Percentiles rank a stretch among this genome's conserved stretches.
Conservation (phyloP, 441 rosid genomes). For the Pelargonium hybrid region DNA sequence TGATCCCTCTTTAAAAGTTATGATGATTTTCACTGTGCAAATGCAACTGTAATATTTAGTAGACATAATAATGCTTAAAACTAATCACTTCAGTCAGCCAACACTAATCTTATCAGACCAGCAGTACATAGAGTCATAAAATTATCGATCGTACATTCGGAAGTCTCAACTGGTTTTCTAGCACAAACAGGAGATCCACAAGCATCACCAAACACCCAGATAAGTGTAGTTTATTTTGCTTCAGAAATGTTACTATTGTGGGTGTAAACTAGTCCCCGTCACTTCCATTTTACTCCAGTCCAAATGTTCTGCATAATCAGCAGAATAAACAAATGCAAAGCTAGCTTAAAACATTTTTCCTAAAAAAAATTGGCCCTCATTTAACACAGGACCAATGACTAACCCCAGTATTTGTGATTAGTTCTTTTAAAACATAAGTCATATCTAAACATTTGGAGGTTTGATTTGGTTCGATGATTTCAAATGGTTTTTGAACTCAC, state of each 20-base stretch:
- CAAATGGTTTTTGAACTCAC: neutral
- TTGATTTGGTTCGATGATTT: neutral
- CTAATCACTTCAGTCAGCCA: neutral
- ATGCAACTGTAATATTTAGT: neutral
- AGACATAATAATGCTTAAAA: neutral
- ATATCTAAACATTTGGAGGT: too few species aligned
- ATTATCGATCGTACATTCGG: neutral
- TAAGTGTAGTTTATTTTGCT: neutral
- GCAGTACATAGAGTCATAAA: neutral
- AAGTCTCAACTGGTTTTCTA: neutral
- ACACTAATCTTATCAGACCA: neutral
- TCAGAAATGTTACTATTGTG: too few species aligned
- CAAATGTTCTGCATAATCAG: neutral
- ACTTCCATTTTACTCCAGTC: neutral
- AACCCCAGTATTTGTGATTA: neutral
- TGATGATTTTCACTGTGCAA: neutral
- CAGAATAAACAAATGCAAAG: neutral
- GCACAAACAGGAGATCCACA: neutral
- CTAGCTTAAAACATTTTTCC: neutral
- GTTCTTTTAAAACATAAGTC: neutral
- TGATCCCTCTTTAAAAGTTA: neutral
- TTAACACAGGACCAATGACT: neutral
- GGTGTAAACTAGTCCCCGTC: neutral
- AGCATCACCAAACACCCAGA: neutral
- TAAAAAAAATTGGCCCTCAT: neutral